phyloP scores from a whole-genome alignment of 1,139 yeast genomes.

The Petasospora rhodanensis region DNA sequence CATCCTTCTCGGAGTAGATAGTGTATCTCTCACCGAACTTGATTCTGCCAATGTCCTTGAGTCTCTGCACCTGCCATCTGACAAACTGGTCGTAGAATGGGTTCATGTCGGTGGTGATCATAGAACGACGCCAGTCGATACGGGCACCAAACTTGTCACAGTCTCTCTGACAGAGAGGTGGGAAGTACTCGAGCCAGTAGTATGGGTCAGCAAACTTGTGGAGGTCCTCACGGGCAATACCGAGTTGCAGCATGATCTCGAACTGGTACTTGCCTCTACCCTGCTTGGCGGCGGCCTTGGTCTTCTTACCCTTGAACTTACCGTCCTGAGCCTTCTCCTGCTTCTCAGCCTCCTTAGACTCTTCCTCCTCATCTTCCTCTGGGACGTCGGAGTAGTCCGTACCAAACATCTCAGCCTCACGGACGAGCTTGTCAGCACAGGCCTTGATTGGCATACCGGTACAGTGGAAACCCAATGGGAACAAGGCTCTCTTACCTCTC shows the following conservation, averaged over 20 bases:
- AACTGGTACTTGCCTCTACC: slow-evolving; percentile 94
- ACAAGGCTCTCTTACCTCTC: slow-evolving; percentile 87
- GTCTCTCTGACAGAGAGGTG: slow-evolving; percentile 80
- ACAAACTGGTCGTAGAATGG: slow-evolving; percentile 94
- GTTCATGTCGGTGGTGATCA: slow-evolving; percentile 91
- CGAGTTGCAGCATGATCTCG: slow-evolving; percentile 78
- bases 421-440: slow-evolving; percentile 88
- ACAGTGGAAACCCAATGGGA: slow-evolving; percentile 98
- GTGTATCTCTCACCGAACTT: slow-evolving; percentile 98
- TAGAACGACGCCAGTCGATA: slow-evolving; percentile 97
- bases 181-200: slow-evolving; percentile 89
- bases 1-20: slow-evolving; percentile 94
- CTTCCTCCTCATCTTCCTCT: slow-evolving; percentile 46
- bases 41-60: slow-evolving; percentile 82
- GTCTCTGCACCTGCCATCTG: slow-evolving; percentile 93
- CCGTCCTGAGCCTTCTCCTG: slow-evolving; percentile 59
- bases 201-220: slow-evolving; percentile 82
- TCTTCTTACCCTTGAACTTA: slow-evolving; percentile 86
- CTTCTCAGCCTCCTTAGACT: slow-evolving; percentile 26
- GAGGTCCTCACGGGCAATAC: slow-evolving; percentile 73
- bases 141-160: slow-evolving; percentile 85
- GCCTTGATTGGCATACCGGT: slow-evolving; percentile 99
- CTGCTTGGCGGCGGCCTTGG: slow-evolving; percentile 88
- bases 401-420: slow-evolving; percentile 93
- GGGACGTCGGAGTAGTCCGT: slow-evolving; percentile 69